Percentiles rank a stretch among this genome's conserved stretches.
Conservation (phyloP, 2,329 filamentous ascomycete genomes). For the Clonostachys rosea region DNA sequence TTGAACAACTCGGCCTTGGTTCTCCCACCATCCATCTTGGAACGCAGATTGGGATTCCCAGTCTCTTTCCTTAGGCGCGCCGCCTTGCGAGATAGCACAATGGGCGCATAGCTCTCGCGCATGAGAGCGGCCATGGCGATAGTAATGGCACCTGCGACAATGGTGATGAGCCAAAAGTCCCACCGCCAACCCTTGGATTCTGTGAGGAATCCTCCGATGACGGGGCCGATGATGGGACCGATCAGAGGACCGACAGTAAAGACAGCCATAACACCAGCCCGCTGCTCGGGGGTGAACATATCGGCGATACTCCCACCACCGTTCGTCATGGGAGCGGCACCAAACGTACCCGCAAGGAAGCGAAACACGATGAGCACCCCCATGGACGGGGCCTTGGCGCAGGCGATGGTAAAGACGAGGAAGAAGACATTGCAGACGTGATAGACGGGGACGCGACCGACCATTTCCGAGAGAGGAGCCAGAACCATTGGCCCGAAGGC, state of each 20-base stretch:
- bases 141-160: conserved; percentile 12
- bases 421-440: conserved; percentile 40
- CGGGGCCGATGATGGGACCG: conserved; percentile 48
- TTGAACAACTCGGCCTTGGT: conserved; percentile 23
- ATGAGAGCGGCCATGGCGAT: conserved; percentile 20
- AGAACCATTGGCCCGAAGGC: conserved; percentile 57
- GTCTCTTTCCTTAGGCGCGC: conserved; percentile 47
- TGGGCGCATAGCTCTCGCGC: conserved; percentile 60
- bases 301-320: conserved; percentile 64
- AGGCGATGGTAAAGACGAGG: conserved; percentile 42
- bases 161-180: conserved; percentile 25
- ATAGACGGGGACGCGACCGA: conserved; percentile 40
- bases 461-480: conserved; percentile 60
- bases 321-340: conserved; percentile 59
- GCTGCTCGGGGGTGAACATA: conserved; percentile 52
- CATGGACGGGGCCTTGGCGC: conserved; percentile 52
- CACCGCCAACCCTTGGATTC: conserved; percentile 43
- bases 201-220: conserved; percentile 36
- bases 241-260: conserved; percentile 60
- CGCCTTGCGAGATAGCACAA: conserved; percentile 53
- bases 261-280: conserved; percentile 59
- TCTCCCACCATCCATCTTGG: conserved; percentile 10
- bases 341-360: conserved; percentile 57
- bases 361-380: conserved; percentile 58
- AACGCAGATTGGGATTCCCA: conserved; percentile 43